Evolutionary conservation across 805 yeast genomes (phyloP), one percentile per base, ranked within the genome.

Genomic region (Wickerhamomyces hampshirensis): DNA sequence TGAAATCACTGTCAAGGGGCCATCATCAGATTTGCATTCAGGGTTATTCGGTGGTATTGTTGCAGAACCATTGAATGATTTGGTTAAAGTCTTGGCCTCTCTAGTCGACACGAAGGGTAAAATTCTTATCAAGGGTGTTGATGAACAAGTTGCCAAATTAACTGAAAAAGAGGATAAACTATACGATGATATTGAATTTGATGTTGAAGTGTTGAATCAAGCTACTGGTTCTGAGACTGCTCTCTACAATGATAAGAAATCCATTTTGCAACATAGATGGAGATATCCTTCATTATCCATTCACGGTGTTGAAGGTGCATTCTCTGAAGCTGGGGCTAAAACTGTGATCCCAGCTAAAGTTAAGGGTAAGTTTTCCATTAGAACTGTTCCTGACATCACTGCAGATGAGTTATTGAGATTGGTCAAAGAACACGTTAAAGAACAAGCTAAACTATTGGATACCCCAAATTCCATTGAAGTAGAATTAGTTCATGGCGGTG

Each of bases 291-390:
- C 98, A 6, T 71, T 93, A 53, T 89, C 98, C 3, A 63, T 93
- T 48, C 99, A 93, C 64, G 99, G 99, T 50, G 75, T 93, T 38
- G 98, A 93, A 66, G 98, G 98, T 46, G 99, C 98, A 5, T 93
- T 93, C 63, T 80, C 83, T 32, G 91, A 84, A 30, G 74, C 84
- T 31, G 99, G 99, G 47, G 99, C 98, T 40, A 93, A 93, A 71
- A 93, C 99, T 23, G 99, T 93, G 35, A 93, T 93, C 48, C 99
- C 99, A 24, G 85, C 96, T 33, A 83, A 81, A 59, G 98, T 93
- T 23, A 63, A 69, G 35, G 99, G 99, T 55, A 93, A 93, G 68
- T 93, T 93, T 61, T 85, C 96, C 24, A 89, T 93, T 55, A 79
- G 99, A 71, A 93, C 98, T 15, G 98, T 93, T 26, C 99, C 99